Evolutionary conservation across 495 filamentous ascomycete genomes (phyloP).

Genomic region (Evernia prunastri): DNA sequence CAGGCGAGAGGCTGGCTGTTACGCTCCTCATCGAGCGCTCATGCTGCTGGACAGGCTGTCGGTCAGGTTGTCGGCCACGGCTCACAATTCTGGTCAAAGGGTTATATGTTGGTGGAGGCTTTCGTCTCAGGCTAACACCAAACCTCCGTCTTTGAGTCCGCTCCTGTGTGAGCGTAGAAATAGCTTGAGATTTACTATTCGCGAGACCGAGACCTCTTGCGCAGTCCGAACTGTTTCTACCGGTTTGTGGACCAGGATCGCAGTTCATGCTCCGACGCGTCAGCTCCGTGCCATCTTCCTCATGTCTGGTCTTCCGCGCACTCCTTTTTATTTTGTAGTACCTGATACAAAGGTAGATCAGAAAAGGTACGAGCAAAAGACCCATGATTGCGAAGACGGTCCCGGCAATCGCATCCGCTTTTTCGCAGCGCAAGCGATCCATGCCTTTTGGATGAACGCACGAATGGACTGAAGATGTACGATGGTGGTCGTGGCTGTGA

Average conservation of each 20-base stretch:
- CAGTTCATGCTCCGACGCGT: not conserved
- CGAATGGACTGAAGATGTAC: not conserved
- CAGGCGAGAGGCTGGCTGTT: not conserved
- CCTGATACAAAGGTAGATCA: not conserved
- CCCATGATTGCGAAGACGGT: not conserved
- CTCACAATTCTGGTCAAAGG: not conserved
- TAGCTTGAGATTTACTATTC: not conserved
- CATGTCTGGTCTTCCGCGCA: not conserved
- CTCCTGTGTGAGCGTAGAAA: not conserved
- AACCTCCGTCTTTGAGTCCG: not conserved
- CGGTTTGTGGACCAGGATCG: not conserved
- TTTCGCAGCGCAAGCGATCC: not conserved
- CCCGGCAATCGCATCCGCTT: not conserved
- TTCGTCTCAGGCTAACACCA: not conserved
- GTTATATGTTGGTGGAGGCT: not conserved
- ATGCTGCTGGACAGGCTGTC: too few relatives aligned
- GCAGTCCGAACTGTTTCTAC: not conserved
- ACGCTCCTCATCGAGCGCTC: not conserved
- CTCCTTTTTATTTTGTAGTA: not conserved
- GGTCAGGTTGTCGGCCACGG: not conserved
- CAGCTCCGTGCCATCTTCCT: not conserved
- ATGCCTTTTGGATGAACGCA: not conserved
- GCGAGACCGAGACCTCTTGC: not conserved
- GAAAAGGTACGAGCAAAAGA: not conserved
- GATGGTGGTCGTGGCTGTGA: not conserved